Evolutionary conservation across 1,284 basidiomycete genomes (phyloP).

Genomic region (Puccinia coronata): DNA sequence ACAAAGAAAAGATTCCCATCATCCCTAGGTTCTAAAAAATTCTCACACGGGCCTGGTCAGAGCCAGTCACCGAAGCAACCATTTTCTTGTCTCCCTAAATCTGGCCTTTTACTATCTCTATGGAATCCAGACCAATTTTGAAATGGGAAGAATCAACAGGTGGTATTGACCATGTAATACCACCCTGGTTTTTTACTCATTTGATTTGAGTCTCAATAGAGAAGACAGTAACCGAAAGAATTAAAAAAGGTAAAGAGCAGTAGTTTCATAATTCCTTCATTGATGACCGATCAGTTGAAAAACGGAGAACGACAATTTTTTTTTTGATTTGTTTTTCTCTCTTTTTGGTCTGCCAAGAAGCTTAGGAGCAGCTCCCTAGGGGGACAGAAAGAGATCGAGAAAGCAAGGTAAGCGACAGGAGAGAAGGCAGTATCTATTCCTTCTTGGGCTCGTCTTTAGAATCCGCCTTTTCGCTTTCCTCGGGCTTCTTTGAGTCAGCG

Average conservation of each 20-base stretch:
- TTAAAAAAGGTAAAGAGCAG: not conserved
- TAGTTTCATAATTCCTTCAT: not conserved
- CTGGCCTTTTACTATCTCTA: not conserved
- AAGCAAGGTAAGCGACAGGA: not conserved
- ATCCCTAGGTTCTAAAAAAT: no score
- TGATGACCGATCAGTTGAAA: not conserved
- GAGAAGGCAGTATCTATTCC: not conserved
- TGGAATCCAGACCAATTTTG: not conserved
- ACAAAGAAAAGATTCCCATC: no score
- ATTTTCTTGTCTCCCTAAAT: not conserved
- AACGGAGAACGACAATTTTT: constrained; percentile 3
- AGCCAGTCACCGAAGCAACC: not conserved
- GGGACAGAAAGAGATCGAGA: not conserved
- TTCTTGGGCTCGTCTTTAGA: not conserved
- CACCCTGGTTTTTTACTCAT: not conserved
- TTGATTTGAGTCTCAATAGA: not conserved
- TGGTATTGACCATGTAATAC: not conserved
- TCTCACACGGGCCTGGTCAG: no score
- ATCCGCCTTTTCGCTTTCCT: constrained; percentile 24
- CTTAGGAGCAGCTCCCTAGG: not conserved
- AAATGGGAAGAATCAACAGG: not conserved
- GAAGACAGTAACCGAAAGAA: not conserved
- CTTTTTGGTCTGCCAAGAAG: not conserved
- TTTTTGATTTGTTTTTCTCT: not conserved
- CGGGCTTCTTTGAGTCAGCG: constrained; percentile 49